phyloP scores from a whole-genome alignment of 169 alveolate species.

The Toxoplasma gondii region DNA sequence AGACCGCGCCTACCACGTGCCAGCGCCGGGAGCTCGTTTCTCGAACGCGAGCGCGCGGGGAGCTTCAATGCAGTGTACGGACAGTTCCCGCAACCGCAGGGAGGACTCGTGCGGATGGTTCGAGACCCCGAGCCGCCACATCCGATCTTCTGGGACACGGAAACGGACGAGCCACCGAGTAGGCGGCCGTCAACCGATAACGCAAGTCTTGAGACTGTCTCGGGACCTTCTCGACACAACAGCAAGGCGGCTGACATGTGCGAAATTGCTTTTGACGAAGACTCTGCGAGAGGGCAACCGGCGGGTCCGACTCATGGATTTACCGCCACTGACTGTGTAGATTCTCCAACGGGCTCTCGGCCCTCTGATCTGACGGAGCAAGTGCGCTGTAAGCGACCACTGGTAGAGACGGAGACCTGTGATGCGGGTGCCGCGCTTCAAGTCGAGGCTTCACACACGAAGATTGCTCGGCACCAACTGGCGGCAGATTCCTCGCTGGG shows the following conservation, averaged over 20 bases:
- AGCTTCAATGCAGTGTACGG: background rate
- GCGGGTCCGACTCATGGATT: too few relatives aligned
- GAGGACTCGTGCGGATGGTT: background rate
- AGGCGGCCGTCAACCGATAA: background rate
- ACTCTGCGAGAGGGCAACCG: too few relatives aligned
- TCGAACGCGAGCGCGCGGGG: background rate
- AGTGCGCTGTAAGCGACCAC: background rate
- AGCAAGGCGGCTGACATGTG: too few relatives aligned
- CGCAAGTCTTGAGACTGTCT: background rate
- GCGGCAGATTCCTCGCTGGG: too few relatives aligned
- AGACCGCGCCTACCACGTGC: background rate
- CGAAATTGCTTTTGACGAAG: too few relatives aligned
- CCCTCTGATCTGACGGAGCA: background rate
- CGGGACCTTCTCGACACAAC: background rate
- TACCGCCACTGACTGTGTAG: too few relatives aligned
- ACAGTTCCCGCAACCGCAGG: background rate
- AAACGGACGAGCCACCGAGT: conserved; percentile 3
- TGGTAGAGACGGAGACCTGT: background rate
- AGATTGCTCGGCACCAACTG: background rate
- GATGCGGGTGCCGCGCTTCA: background rate
- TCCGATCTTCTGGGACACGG: conserved; percentile 24
- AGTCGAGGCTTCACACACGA: background rate
- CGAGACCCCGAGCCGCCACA: conserved; percentile 26
- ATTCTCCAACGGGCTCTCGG: too few relatives aligned
- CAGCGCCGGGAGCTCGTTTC: background rate